Conservation (phyloP, 208 protist genomes). For the Trypanosoma rangeli region DNA sequence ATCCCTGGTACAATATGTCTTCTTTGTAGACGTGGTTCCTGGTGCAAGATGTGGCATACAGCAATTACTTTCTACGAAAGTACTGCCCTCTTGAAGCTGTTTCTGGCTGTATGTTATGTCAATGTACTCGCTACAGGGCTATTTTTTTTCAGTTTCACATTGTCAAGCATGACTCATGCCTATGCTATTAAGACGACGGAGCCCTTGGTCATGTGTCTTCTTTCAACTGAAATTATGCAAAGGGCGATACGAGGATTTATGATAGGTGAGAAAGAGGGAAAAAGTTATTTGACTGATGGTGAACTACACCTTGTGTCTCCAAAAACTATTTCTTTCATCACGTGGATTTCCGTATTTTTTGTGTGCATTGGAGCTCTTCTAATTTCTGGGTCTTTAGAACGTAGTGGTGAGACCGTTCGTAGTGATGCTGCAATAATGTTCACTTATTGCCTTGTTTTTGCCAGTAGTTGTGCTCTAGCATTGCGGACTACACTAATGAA, state of each 20-base stretch:
- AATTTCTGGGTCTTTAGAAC: constrained; percentile 16
- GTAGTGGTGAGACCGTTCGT: not conserved
- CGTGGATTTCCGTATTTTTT: constrained; percentile 18
- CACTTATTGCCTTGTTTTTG: constrained; percentile 21
- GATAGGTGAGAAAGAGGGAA: not conserved
- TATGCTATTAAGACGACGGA: constrained; percentile 27
- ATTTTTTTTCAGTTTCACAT: constrained; percentile 21
- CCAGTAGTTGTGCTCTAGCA: constrained; percentile 18
- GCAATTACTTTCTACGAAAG: not conserved
- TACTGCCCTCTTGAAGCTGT: not conserved
- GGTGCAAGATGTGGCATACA: not conserved
- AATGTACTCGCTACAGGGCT: constrained; percentile 10
- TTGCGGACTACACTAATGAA: constrained; percentile 22
- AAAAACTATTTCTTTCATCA: constrained; percentile 3
- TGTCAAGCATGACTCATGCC: constrained; percentile 17
- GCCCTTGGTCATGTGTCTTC: constrained; percentile 21
- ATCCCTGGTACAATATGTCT: not conserved
- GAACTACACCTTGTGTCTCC: not conserved
- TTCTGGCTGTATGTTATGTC: constrained; percentile 7
- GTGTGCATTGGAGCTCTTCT: constrained; percentile 22
- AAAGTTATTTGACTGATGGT: not conserved
- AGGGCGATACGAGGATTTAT: constrained; percentile 2
- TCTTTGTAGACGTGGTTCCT: not conserved
- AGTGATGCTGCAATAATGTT: constrained; percentile 5
- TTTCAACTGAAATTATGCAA: constrained; percentile 21